A percentile compares a stretch with the other conserved stretches of the same genome.
These are phyloP conservation scores for Cyathus striatus DNA, from an alignment of 768 basidiomycete genomes.

Conservation along the genomic window DNA sequence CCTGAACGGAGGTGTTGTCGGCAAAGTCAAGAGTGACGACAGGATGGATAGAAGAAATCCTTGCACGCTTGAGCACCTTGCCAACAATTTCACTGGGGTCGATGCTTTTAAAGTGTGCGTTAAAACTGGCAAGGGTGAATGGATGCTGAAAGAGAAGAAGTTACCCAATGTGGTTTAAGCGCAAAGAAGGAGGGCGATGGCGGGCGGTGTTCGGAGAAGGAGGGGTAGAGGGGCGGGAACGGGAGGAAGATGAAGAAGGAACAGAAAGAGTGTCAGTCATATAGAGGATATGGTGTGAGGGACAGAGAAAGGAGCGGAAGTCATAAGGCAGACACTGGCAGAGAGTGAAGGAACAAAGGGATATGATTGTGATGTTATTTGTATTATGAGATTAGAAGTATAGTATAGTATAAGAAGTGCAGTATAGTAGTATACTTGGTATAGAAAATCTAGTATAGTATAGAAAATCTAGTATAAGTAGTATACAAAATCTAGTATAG, in stretches of 20 bases:
- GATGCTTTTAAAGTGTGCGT: constrained; percentile 27
- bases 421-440: too few species aligned
- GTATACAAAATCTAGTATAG: too few species aligned
- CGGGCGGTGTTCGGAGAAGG: constrained; percentile 17
- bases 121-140: constrained; percentile 7
- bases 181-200: constrained; percentile 28
- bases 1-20: constrained; percentile 37
- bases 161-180: constrained; percentile 24
- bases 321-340: too few species aligned
- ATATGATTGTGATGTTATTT: too few species aligned
- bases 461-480: too few species aligned
- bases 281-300: constrained; percentile 4
- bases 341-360: too few species aligned
- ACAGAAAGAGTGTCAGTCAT: neutral
- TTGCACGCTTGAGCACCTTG: constrained; percentile 33
- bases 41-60: constrained; percentile 39
- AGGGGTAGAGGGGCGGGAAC: constrained; percentile 5
- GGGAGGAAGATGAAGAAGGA: constrained; percentile 5
- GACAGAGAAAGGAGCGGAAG: constrained; percentile 1
- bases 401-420: too few species aligned
- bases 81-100: constrained; percentile 38
- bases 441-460: too few species aligned
- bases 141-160: neutral
- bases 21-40: constrained; percentile 41
- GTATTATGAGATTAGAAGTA: too few species aligned